Base-by-base conservation (phyloP, 1,139 yeast genomes). In the Scheffersomyces segobiensis region DNA sequence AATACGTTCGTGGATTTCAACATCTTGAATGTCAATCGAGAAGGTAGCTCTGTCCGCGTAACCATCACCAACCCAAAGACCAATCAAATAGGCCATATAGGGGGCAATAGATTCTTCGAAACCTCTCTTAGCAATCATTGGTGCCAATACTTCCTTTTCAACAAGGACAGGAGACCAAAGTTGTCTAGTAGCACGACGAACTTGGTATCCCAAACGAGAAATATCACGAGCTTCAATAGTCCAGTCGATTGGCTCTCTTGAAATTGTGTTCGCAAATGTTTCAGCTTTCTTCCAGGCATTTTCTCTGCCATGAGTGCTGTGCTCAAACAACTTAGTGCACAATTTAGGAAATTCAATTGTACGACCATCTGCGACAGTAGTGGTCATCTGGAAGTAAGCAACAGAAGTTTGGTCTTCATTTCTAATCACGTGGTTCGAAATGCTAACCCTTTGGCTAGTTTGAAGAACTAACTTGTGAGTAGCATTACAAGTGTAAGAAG, bases 191-290 rank as follows among this genome's bases (percentile, higher is more conserved):
- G 67, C 62, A 46, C 59, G 56, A 51, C 69, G 70, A 52, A 72
- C 75, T 52, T 60, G 10, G 5, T 52, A 49, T 22, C 61, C 65
- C 46, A 77, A 54, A 18, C 57, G 51, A 10, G 57, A 58, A 56
- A 67, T 67, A 60, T 76, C 73, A 52, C 67, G 65, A 48, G 78
- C 80, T 65, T 75, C 78, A 52, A 76, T 59, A 48, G 69, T 68
- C 82, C 81, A 78, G 32, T 70, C 68, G 54, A 78, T 59, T 52
- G 57, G 57, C 24, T 57, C 55, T 17, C 55, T 56, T 50, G 60
- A 55, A 53, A 71, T 55, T 2, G 58, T 46, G 42, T 57, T 60
- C 21, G 63, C 64, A 58, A 70, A 71, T 17, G 58, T 63, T 17
- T 61, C 56, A 5, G 73, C 74, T 56, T 63, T 62, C 20, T 52